phyloP scores from a whole-genome alignment of 2,329 filamentous ascomycete species.

The Aspergillus nomiae region DNA sequence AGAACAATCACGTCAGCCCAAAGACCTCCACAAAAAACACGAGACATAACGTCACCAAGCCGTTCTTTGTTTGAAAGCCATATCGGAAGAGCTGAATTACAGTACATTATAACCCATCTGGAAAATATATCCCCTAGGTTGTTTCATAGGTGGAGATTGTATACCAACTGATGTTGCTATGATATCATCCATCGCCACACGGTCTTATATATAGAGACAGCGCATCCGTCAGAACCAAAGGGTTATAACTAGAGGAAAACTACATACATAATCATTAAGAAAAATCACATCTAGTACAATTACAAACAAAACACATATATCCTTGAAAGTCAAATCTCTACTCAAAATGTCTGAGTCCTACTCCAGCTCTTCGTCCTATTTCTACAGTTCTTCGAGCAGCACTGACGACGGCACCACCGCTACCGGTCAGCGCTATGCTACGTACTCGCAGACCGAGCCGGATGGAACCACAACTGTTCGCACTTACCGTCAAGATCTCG shows the following conservation, averaged over 20 bases:
- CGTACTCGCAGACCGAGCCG: constrained; percentile 33
- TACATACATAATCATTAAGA: neutral
- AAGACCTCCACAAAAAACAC: neutral
- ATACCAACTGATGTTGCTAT: neutral
- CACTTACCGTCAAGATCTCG: constrained; percentile 37
- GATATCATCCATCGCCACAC: neutral
- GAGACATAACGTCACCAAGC: neutral
- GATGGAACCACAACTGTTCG: constrained; percentile 37
- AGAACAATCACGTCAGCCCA: neutral
- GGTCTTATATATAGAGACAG: neutral
- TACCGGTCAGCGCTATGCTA: constrained; percentile 35
- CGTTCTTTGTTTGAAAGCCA: too few species aligned
- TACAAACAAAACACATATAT: neutral
- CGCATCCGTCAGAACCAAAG: neutral
- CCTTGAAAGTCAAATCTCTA: neutral
- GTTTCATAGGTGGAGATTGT: neutral
- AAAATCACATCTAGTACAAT: neutral
- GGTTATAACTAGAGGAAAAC: neutral
- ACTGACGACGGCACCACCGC: constrained; percentile 28
- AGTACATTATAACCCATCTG: too few species aligned
- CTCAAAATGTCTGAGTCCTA: constrained; percentile 29
- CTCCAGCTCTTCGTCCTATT: constrained; percentile 34
- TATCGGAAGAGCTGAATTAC: neutral
- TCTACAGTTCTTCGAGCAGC: constrained; percentile 32
- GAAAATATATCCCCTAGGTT: too few species aligned